A percentile compares a stretch with the other conserved stretches of the same genome.
Conservation (phyloP, 768 basidiomycete genomes). For the Pulveroboletus sp. region DNA sequence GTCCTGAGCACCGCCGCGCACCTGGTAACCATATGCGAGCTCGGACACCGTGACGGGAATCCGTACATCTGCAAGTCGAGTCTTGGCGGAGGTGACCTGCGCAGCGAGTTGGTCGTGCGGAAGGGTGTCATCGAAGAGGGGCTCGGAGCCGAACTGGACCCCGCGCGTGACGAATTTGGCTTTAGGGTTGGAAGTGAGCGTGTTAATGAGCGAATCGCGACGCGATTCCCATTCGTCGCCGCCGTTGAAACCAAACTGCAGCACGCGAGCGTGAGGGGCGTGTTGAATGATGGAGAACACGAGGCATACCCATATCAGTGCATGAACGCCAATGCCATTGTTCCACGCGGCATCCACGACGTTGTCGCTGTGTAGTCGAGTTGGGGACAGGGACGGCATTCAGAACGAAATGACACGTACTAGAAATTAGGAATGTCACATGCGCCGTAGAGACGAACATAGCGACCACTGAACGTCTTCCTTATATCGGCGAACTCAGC, state of each 20-base stretch:
- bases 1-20: slow-evolving; percentile 46
- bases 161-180: slow-evolving; percentile 63
- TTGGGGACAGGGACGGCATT: slow-evolving; percentile 16
- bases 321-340: slow-evolving; percentile 66
- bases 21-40: slow-evolving; percentile 58
- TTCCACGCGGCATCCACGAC: slow-evolving; percentile 66
- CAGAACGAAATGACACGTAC: slow-evolving; percentile 15
- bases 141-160: slow-evolving; percentile 70
- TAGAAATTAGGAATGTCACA: slow-evolving; percentile 41
- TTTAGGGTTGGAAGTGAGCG: slow-evolving; percentile 55
- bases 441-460: slow-evolving; percentile 49
- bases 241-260: slow-evolving; percentile 38
- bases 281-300: not conserved
- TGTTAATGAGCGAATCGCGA: slow-evolving; percentile 47
- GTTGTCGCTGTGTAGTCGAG: slow-evolving; percentile 40
- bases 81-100: slow-evolving; percentile 49
- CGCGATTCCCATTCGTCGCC: slow-evolving; percentile 49
- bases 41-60: slow-evolving; percentile 71
- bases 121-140: slow-evolving; percentile 57
- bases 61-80: slow-evolving; percentile 45
- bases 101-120: slow-evolving; percentile 43
- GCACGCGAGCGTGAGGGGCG: not conserved
- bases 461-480: slow-evolving; percentile 56
- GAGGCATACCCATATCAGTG: slow-evolving; percentile 63
- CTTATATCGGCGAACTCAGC: slow-evolving; percentile 60